Evolutionary conservation across 352 stramenopile genomes (phyloP).

Genomic region (Globisporangium middletonii): DNA sequence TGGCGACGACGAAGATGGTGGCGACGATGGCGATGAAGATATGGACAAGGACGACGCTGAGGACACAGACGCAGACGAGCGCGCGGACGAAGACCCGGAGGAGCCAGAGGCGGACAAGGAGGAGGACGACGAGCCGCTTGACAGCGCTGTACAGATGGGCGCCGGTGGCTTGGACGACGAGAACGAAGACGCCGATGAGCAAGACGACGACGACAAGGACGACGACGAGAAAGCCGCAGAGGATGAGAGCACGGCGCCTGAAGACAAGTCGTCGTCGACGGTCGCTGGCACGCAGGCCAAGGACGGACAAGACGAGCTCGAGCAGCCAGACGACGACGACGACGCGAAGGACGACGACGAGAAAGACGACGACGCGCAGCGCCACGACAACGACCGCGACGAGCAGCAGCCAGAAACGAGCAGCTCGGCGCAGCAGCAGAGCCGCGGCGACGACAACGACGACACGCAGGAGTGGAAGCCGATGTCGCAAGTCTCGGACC

Average conservation of each 20-base stretch:
- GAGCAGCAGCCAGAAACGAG: slow-evolving; percentile 53
- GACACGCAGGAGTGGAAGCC: slow-evolving; percentile 49
- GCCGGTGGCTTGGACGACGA: slow-evolving; percentile 74
- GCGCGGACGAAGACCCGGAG: slow-evolving; percentile 43
- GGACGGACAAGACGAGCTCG: slow-evolving; percentile 72
- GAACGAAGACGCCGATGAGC: slow-evolving; percentile 52
- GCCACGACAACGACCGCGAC: slow-evolving; percentile 23
- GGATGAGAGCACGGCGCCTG: slow-evolving; percentile 31
- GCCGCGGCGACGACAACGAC: slow-evolving; percentile 50
- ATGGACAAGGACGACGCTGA: slow-evolving; percentile 40
- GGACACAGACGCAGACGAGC: slow-evolving; percentile 27
- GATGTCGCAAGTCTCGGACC: slow-evolving; percentile 32
- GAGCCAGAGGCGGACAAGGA: slow-evolving; percentile 58
- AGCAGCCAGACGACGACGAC: slow-evolving; percentile 44
- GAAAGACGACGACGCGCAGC: slow-evolving; percentile 22
- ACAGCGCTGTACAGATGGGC: slow-evolving; percentile 62
- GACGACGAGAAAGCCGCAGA: slow-evolving; percentile 45
- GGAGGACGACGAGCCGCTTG: slow-evolving; percentile 61
- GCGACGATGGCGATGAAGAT: slow-evolving; percentile 45
- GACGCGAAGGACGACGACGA: slow-evolving; percentile 24
- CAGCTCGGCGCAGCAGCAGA: slow-evolving; percentile 43
- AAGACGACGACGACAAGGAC: slow-evolving; percentile 61
- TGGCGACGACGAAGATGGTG: slow-evolving; percentile 30
- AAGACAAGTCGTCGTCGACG: slow-evolving; percentile 42
- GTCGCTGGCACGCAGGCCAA: slow-evolving; percentile 77